Base-by-base conservation (phyloP, 108 stramenopile species). In the Cyclotella kingstonii region DNA sequence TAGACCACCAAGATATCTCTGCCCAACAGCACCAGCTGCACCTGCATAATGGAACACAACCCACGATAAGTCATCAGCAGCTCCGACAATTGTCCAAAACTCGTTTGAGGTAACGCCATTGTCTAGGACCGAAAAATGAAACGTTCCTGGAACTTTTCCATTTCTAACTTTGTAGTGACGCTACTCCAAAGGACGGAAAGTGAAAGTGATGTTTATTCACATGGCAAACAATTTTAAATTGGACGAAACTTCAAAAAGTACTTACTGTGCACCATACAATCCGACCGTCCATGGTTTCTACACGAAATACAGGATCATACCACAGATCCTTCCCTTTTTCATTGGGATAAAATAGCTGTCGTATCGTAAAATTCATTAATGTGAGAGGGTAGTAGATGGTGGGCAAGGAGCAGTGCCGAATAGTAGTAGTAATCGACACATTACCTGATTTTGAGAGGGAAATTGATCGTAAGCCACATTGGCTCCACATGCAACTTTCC, bases 261-360 rank as follows among this genome's bases (percentile, higher is more conserved):
- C 47, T 43, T 43, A 66, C 65, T 54, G 89, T 91, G 62, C 89
- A 82, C 91, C 96, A 93, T 1, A 97, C 88, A 63, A 87, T 70
- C 14, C 89, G 62, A n/a, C 92, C 93, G 63, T 98, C 93, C 27
- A 96, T 65, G 15, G 94, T 96, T 61, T 95, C 85, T 10, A 98
- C 97, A 31, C 91, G 80, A 71, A 98, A 98, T 2, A 96, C 91
- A 10, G 97, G 97, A 79, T 98, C 95, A 68, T 98, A 98, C 97
- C 97, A 96, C 65, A 96, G 56, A 54, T 59, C 66, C 26, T 76
- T 60, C 4, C 80, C 83, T 39, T 71, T 76, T 1, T 54, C 66
- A 26, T 60, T 63, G 7, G 76, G 76, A 44, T 93, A 86, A 63
- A 87, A 93, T 10, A 88, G 64, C 63, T 77, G n/a, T 15, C 5